These are phyloP conservation scores for Diplodia corticola DNA, from an alignment of 2,329 filamentous ascomycete species.

Conservation along the genomic window DNA sequence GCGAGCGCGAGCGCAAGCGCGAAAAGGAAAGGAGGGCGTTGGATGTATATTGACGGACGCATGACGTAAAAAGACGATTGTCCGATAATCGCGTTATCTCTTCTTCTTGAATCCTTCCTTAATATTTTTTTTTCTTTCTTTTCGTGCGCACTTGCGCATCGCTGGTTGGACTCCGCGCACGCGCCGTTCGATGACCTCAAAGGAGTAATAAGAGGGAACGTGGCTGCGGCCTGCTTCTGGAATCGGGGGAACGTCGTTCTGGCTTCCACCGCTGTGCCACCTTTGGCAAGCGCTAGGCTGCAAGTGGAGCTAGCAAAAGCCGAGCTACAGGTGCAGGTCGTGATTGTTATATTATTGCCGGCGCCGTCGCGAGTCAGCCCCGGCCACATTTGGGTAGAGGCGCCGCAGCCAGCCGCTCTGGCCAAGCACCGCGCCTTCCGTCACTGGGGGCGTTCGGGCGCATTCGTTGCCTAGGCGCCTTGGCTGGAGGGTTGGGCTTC, in stretches of 20 bases:
- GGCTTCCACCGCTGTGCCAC: too few relatives aligned
- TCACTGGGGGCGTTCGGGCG: background rate
- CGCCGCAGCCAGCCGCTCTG: background rate
- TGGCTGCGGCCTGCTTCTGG: background rate
- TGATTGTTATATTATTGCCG: background rate
- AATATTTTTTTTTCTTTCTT: too few relatives aligned
- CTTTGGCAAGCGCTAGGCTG: background rate
- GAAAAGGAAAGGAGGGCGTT: background rate
- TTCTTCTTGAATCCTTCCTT: background rate
- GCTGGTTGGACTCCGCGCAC: background rate
- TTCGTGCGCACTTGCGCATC: too few relatives aligned
- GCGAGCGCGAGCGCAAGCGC: background rate
- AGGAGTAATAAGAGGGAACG: background rate
- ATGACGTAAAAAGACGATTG: background rate
- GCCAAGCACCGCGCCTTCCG: slow-evolving; percentile 12
- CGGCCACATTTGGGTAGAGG: background rate
- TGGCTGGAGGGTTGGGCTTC: too few relatives aligned
- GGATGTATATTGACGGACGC: background rate
- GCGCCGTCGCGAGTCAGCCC: background rate
- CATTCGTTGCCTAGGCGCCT: background rate
- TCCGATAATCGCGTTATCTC: background rate
- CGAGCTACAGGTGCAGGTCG: too few relatives aligned
- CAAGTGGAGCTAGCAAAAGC: too few relatives aligned
- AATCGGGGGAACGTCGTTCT: background rate
- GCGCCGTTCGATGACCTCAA: background rate